Evolutionary conservation across 352 stramenopile species (phyloP).

Genomic region (Globisporangium cylindrosporum): DNA sequence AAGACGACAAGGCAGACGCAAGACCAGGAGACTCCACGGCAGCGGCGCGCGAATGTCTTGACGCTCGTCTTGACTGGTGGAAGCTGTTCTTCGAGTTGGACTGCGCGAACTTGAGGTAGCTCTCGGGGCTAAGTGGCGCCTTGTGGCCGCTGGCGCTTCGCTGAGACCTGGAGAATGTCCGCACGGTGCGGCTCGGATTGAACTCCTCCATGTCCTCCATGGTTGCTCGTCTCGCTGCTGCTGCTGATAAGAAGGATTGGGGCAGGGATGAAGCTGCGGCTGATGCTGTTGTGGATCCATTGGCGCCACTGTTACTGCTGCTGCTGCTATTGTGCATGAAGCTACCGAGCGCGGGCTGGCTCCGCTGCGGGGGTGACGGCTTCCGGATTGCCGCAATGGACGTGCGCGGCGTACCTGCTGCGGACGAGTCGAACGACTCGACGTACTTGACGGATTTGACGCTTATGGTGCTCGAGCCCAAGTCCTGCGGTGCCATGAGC

Average conservation of each 20-base stretch:
- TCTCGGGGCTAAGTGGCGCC: slow-evolving; percentile 7
- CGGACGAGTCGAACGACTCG: slow-evolving; percentile 14
- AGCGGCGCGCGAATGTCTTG: slow-evolving; percentile 1
- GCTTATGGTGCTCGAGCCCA: slow-evolving; percentile 14
- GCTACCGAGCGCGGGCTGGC: not conserved
- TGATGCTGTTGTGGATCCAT: not conserved
- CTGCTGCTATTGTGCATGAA: not conserved
- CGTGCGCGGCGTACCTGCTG: not conserved
- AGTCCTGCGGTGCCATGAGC: not conserved
- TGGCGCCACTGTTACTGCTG: not conserved
- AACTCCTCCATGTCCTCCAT: slow-evolving; percentile 15
- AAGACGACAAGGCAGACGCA: not conserved
- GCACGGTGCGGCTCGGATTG: slow-evolving; percentile 23
- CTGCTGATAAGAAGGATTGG: not conserved
- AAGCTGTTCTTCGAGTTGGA: slow-evolving; percentile 6
- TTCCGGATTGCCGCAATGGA: slow-evolving; percentile 7
- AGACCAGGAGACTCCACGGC: not conserved
- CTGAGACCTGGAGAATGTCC: slow-evolving; percentile 7
- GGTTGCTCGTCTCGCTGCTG: slow-evolving; percentile 4
- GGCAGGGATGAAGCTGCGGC: not conserved
- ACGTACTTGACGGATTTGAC: slow-evolving; percentile 18
- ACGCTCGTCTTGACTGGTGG: slow-evolving; percentile 1
- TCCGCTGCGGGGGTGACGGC: not conserved
- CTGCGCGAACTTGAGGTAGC: slow-evolving; percentile 10
- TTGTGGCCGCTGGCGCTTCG: not conserved